Evolutionary conservation across 345 rosid genomes (phyloP), one percentile per base, ranked within the genome.

Genomic region (Linum tenue): DNA sequence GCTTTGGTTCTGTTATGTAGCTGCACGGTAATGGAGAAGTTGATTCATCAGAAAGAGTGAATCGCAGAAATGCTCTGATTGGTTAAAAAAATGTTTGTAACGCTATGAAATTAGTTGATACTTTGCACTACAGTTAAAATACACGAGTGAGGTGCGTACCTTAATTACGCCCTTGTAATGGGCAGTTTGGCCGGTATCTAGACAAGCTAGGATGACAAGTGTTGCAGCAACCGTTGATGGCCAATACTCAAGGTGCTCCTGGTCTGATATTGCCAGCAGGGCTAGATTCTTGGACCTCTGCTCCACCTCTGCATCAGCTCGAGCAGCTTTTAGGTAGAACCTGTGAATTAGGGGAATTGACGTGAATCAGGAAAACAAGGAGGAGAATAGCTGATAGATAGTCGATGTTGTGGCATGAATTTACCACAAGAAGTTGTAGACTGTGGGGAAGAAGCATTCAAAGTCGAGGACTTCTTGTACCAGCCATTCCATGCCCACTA

Each of bases 401-500:
- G 53, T 48, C 12, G 7, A 57, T 12, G 8, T 35, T 11, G 22
- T 9, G 17, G 16, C 31, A 43, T 31, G 37, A 62, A 70, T 16
- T 75, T 81, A 85, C 96, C 96, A 82, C 67, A 92, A 76, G 76
- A 92, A 92, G 76, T 84, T 90, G 71, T 80, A 82, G 68, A 83
- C 73, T 31, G 98, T 85, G 53, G 96, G 96, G 67, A 85, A 64
- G 77, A 82, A 81, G 77, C 96, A 92, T 60, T 80, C 88, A 70
- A 89, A 90, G 76, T 73, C 73, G 69, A 92, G 97, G 67, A 88
- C 88, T 83, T 92, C 95, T 77, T 83, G 95, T 68, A 92, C 84
- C 73, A 92, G 70, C 98, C 98, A 92, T 68, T 90, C 98, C 98
- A 92, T 88, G 73, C 96, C 97, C 60, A 90, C 95, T 50, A 92